phyloP scores from a whole-genome alignment of 495 filamentous ascomycete genomes.

The Aspergillus haitiensis region DNA sequence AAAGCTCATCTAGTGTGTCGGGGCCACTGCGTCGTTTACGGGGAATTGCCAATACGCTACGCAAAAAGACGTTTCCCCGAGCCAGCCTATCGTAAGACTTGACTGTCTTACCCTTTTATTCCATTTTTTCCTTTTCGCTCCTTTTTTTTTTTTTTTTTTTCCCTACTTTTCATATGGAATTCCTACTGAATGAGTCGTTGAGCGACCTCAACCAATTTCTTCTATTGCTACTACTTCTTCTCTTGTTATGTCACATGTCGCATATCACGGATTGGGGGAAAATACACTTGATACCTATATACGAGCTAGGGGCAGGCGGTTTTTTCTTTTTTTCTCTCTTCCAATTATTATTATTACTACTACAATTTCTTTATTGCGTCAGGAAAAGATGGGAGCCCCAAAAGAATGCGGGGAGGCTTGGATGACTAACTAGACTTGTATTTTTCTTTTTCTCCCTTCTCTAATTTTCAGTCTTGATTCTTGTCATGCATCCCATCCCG shows the following conservation, averaged over 20 bases:
- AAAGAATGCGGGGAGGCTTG: not conserved
- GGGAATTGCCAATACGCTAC: conserved; percentile 12
- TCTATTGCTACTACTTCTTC: not conserved
- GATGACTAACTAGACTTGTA: not conserved
- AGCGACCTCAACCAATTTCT: not conserved
- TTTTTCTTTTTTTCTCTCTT: not conserved
- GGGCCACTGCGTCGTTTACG: conserved; percentile 17
- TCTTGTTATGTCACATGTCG: not conserved
- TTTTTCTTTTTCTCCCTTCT: not conserved
- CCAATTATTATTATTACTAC: not conserved
- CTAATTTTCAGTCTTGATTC: too few relatives aligned
- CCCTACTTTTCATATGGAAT: not conserved
- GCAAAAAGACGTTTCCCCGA: conserved; percentile 13
- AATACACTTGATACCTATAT: not conserved
- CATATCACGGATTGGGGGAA: not conserved
- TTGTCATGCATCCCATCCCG: not conserved
- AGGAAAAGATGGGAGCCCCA: not conserved
- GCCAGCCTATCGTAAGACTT: conserved; percentile 5
- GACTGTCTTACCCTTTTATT: conserved; percentile 1
- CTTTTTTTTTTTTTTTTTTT: conserved; percentile 20
- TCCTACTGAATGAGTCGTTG: not conserved
- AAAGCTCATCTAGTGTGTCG: not conserved
- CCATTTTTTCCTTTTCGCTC: conserved; percentile 15
- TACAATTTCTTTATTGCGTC: not conserved
- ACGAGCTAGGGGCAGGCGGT: not conserved